Base-by-base conservation (phyloP, 148 eudicot species). In the Rhododendron griersonianum region DNA sequence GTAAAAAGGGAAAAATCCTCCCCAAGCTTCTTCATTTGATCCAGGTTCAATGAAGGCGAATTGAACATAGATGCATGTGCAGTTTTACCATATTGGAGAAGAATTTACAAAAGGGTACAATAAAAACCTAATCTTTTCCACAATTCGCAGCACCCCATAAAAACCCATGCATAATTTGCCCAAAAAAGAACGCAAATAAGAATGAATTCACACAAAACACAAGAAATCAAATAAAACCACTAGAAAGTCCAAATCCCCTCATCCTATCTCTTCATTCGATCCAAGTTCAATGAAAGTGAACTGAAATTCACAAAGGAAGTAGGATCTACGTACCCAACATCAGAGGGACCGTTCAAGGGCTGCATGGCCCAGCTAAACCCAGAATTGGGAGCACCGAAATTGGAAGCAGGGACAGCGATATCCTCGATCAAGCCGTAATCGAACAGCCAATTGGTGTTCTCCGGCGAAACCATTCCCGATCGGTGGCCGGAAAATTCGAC, bases 371-470 rank as follows among this genome's bases (percentile, higher is more conserved):
- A 95, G 88, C 82, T 84, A 82, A 93, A 92, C 48, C 90, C 94
- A 76, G 92, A 83, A 84, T 81, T 39, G 23, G 92, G 91, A 82
- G 83, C 87, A 39, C 85, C 39, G 53, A 91, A 93, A 87, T 88
- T 91, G 53, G 81, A 86, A 86, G 90, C 92, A n/a, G 95, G 91
- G 41, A 87, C 91, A 79, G 91, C 81, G 80, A 91, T 90, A 53
- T 93, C 94, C 10, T 95, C 95, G 53, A 91, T 88, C 87, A 94
- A 87, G 44, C 88, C 90, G 51, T 90, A 92, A 86, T 94, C 95
- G 82, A 87, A 89, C 21, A 94, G 81, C 96, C 95, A 94, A 91
- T 92, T 94, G 83, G 90, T 86, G 88, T 91, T 90, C 73, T 95
- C 98, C 74, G 89, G 94, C 0, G 93, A 90, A 80, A 85, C 92